These are phyloP conservation scores for Cupressus sempervirens DNA, from an alignment of 75 land plant species.

Conservation along the genomic window DNA sequence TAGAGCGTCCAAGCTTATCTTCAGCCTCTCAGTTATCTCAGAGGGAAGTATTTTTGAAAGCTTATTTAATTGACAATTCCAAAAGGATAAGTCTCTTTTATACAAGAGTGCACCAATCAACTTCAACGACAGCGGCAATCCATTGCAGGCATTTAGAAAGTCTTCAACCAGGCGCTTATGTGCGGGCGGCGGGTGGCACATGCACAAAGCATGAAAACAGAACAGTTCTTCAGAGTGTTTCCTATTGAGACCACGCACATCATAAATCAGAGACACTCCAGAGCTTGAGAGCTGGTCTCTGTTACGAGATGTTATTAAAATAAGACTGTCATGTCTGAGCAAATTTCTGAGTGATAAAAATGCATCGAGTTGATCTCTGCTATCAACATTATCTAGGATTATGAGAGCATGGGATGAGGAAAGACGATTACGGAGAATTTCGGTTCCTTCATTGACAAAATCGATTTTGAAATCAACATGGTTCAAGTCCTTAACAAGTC, in stretches of 20 bases:
- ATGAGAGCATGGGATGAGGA: background rate
- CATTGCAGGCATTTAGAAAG: background rate
- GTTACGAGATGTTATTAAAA: background rate
- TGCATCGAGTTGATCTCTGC: background rate
- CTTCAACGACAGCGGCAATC: slow-evolving; percentile 5
- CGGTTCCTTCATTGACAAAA: background rate
- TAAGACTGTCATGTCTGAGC: background rate
- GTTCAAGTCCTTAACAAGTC: background rate
- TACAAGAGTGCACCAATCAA: background rate
- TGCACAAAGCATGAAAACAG: background rate
- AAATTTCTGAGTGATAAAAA: background rate
- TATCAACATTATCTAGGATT: slow-evolving; percentile 1
- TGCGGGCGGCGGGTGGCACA: background rate
- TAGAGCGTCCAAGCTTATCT: no score
- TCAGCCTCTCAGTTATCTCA: no score
- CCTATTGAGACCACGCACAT: no score
- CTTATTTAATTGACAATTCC: background rate
- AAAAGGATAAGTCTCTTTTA: background rate
- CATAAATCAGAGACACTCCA: background rate
- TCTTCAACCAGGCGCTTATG: background rate
- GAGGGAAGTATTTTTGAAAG: background rate
- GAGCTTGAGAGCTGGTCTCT: background rate
- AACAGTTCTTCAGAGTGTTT: background rate
- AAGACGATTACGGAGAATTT: background rate
- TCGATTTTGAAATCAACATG: background rate